Percentiles rank a stretch among this genome's conserved stretches.
Evolutionary conservation across 2,329 filamentous ascomycete species (phyloP).

Genomic region (Epichloe glyceriae): DNA sequence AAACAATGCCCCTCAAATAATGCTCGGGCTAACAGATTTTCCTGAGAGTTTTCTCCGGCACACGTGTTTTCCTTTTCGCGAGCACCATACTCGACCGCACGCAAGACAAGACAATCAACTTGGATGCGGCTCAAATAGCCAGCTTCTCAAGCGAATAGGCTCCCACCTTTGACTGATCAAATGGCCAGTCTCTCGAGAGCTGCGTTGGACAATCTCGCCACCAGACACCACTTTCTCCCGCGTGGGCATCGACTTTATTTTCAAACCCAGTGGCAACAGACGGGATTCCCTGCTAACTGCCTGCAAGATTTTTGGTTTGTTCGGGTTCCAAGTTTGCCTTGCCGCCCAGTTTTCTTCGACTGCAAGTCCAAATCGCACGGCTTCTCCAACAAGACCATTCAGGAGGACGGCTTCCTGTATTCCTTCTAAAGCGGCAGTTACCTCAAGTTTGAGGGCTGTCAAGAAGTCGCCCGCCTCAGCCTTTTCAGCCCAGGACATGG

Average conservation of each 20-base stretch:
- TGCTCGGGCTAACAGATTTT: not conserved
- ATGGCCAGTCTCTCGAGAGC: conserved; percentile 59
- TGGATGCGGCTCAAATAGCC: conserved; percentile 35
- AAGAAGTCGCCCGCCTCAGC: conserved; percentile 51
- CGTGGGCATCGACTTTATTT: conserved; percentile 38
- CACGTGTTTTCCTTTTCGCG: not conserved
- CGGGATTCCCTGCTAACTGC: conserved; percentile 32
- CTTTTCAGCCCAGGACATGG: conserved; percentile 35
- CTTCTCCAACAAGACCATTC: conserved; percentile 50
- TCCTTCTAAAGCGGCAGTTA: conserved; percentile 58
- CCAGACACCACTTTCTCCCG: conserved; percentile 49
- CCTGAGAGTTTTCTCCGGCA: not conserved
- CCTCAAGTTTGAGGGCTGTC: conserved; percentile 51
- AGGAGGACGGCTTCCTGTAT: conserved; percentile 56
- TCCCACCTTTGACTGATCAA: conserved; percentile 65
- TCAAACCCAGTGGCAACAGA: conserved; percentile 62
- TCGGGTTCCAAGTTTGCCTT: conserved; percentile 17
- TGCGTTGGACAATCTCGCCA: conserved; percentile 59
- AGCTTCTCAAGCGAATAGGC: conserved; percentile 77
- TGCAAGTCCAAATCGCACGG: conserved; percentile 45
- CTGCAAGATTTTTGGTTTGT: conserved; percentile 30
- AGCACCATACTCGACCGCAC: not conserved
- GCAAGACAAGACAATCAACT: not conserved
- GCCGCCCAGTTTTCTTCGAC: conserved; percentile 20
- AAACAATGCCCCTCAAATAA: too few relatives aligned